Percentiles rank a stretch among this genome's conserved stretches.
Evolutionary conservation across 78 protist genomes (phyloP).

Genomic region (Chrysochromulina parva): DNA sequence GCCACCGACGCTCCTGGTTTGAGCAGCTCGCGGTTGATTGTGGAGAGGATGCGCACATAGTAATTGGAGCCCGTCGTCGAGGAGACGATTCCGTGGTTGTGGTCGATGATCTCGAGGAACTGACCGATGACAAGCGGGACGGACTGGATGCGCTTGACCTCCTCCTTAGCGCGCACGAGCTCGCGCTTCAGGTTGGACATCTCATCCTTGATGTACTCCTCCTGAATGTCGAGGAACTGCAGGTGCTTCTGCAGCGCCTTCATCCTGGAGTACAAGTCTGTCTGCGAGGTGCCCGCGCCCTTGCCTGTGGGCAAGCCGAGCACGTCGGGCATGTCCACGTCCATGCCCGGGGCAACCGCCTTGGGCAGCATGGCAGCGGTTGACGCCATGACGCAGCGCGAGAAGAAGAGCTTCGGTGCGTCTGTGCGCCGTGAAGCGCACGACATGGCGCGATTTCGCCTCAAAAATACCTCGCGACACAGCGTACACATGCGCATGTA

Average conservation of each 20-base stretch:
- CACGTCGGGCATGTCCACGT: no score
- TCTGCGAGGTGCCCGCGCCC: no score
- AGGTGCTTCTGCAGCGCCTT: constrained; percentile 24
- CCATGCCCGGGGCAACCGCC: no score
- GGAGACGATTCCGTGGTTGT: constrained; percentile 85
- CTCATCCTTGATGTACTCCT: constrained; percentile 92
- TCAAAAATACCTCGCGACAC: no score
- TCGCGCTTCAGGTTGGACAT: constrained; percentile 90
- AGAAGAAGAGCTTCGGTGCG: no score
- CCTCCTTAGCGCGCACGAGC: constrained; percentile 95
- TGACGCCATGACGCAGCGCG: no score
- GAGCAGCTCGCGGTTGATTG: constrained; percentile 97
- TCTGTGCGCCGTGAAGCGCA: no score
- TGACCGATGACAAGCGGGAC: constrained; percentile 99
- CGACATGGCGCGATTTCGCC: no score
- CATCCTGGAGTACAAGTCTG: constrained; percentile 6
- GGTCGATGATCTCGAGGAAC: constrained; percentile 98
- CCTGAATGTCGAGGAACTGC: constrained; percentile 52
- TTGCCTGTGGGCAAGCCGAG: no score
- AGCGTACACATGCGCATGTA: no score
- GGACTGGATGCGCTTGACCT: constrained; percentile 96
- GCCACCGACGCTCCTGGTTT: constrained; percentile 98
- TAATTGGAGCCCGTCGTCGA: constrained; percentile 92
- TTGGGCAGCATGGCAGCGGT: no score
- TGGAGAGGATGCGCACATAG: constrained; percentile 95